A percentile compares a stretch with the other conserved stretches of the same genome.
phyloP scores from a whole-genome alignment of 1,284 basidiomycete genomes.

The Ceratobasidium sp. region DNA sequence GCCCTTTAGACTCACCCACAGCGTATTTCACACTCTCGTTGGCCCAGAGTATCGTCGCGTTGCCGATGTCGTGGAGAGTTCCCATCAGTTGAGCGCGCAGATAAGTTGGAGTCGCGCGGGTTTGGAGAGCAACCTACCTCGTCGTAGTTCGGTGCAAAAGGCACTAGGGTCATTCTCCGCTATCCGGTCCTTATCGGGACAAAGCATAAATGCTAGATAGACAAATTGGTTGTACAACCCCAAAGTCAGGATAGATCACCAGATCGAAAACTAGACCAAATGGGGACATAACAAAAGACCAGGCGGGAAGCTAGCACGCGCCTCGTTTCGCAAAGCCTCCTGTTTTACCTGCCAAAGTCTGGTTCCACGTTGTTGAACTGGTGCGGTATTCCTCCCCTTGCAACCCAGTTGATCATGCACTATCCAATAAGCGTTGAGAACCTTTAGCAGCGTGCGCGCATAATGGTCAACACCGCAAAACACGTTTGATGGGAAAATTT shows the following conservation, averaged over 20 bases:
- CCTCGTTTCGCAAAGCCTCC: background rate
- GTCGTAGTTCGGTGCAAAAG: constrained; percentile 60
- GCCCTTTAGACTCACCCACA: constrained; percentile 45
- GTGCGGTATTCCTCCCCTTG: constrained; percentile 51
- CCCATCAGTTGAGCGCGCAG: constrained; percentile 12
- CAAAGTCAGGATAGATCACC: constrained; percentile 72
- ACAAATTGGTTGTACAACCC: constrained; percentile 49
- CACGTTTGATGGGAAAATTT: constrained; percentile 46
- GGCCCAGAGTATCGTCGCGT: constrained; percentile 62
- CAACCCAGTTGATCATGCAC: constrained; percentile 67
- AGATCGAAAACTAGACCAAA: constrained; percentile 65
- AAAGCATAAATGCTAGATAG: background rate
- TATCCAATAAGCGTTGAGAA: constrained; percentile 63
- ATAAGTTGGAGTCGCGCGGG: background rate
- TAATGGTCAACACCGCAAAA: background rate
- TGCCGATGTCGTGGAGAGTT: constrained; percentile 56
- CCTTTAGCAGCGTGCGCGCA: constrained; percentile 63
- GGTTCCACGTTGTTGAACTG: constrained; percentile 46
- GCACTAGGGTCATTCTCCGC: constrained; percentile 71
- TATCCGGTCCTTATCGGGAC: constrained; percentile 57
- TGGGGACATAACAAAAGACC: background rate
- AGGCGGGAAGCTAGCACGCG: background rate
- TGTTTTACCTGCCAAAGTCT: constrained; percentile 43
- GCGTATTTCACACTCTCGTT: constrained; percentile 45
- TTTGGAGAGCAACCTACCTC: constrained; percentile 56